A percentile compares a stretch with the other conserved stretches of the same genome.
These are phyloP conservation scores for Cotoneaster glaucophyllus DNA, from an alignment of 306 rosid species.

Conservation along the genomic window DNA sequence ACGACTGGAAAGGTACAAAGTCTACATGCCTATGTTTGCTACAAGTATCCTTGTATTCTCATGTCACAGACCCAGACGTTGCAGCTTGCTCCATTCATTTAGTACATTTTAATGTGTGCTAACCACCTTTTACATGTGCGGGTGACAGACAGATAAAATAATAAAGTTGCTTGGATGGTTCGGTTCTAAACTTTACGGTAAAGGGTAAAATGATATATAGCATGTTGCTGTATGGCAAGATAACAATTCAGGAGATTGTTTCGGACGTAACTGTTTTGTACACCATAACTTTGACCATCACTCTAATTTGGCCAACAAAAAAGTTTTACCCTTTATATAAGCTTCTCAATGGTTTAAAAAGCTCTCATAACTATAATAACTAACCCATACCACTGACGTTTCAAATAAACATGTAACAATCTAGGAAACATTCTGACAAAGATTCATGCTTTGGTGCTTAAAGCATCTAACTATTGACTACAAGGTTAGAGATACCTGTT, in stretches of 20 bases:
- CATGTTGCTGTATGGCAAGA: neutral
- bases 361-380: neutral
- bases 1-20: too few species aligned
- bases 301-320: neutral
- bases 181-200: neutral
- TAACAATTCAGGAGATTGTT: neutral
- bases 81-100: too few species aligned
- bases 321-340: neutral
- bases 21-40: too few species aligned
- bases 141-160: neutral
- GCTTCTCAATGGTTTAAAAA: neutral
- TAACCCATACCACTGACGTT: neutral
- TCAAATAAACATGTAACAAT: neutral
- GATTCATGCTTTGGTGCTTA: neutral
- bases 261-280: neutral
- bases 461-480: neutral
- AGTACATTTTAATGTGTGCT: too few species aligned
- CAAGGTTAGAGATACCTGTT: conserved; percentile 36
- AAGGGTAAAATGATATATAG: neutral
- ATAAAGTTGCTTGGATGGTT: neutral
- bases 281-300: neutral
- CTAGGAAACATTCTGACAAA: neutral
- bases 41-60: too few species aligned
- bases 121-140: neutral
- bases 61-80: too few species aligned